Percentiles rank a stretch among this genome's conserved stretches.
Evolutionary conservation across 1,284 basidiomycete genomes (phyloP).

Genomic region (Athelia sp.): DNA sequence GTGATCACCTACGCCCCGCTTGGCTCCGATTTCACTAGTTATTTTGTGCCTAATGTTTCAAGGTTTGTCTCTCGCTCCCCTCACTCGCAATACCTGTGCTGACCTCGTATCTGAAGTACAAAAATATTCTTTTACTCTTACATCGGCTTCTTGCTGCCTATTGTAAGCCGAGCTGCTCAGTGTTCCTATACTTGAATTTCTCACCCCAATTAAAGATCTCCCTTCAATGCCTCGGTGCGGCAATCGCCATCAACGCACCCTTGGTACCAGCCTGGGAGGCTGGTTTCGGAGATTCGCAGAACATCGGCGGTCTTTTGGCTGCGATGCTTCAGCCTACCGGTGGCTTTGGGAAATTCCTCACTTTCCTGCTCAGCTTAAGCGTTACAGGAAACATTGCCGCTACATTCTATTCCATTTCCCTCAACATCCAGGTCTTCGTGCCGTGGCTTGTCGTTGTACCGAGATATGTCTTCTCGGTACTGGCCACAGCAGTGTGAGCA

Average conservation of each 20-base stretch:
- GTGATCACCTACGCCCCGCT: slow-evolving; percentile 64
- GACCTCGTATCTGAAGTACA: slow-evolving; percentile 33
- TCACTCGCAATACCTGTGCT: slow-evolving; percentile 2
- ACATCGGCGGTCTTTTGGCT: slow-evolving; percentile 71
- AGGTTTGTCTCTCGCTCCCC: slow-evolving; percentile 32
- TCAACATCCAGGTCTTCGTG: slow-evolving; percentile 76
- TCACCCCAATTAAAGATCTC: slow-evolving; percentile 31
- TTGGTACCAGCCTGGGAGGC: slow-evolving; percentile 66
- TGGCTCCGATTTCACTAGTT: slow-evolving; percentile 71
- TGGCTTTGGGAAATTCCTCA: slow-evolving; percentile 84
- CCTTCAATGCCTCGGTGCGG: slow-evolving; percentile 75
- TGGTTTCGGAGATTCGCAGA: slow-evolving; percentile 51
- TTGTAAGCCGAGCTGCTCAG: too few relatives aligned
- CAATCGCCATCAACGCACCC: slow-evolving; percentile 52
- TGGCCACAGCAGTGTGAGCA: slow-evolving; percentile 76
- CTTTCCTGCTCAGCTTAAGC: slow-evolving; percentile 77
- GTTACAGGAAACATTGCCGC: slow-evolving; percentile 83
- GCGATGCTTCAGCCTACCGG: slow-evolving; percentile 68
- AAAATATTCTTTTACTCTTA: slow-evolving; percentile 74
- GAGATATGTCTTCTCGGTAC: slow-evolving; percentile 80
- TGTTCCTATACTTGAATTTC: too few relatives aligned
- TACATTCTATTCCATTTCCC: slow-evolving; percentile 81
- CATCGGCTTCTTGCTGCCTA: slow-evolving; percentile 68
- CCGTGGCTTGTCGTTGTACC: slow-evolving; percentile 69
- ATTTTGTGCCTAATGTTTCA: slow-evolving; percentile 52